A percentile compares a stretch with the other conserved stretches of the same genome.
phyloP scores from a whole-genome alignment of 495 filamentous ascomycete genomes.

The Pyronema omphalodes region DNA sequence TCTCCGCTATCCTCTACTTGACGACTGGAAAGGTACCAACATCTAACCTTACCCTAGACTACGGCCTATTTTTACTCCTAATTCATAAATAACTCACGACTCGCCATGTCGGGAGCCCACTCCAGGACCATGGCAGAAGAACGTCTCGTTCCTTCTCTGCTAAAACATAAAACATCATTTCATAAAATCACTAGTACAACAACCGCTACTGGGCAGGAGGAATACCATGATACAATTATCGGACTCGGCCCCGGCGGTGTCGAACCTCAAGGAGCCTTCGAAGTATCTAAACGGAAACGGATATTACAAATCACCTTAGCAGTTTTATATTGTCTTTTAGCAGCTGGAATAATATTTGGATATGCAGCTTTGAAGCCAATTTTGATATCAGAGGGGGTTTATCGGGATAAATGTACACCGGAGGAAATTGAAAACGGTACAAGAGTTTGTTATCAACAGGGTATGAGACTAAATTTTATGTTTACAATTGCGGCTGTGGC shows the following conservation, averaged over 20 bases:
- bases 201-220: neutral
- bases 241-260: slow-evolving; percentile 14
- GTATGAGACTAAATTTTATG: slow-evolving; percentile 79
- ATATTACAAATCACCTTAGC: slow-evolving; percentile 45
- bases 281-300: slow-evolving; percentile 45
- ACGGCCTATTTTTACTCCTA: too few relatives aligned
- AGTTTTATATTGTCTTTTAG: slow-evolving; percentile 64
- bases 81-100: too few relatives aligned
- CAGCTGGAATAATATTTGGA: slow-evolving; percentile 64
- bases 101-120: slow-evolving; percentile 6
- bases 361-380: slow-evolving; percentile 76
- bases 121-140: slow-evolving; percentile 20
- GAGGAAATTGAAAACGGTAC: slow-evolving; percentile 42
- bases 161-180: slow-evolving; percentile 14
- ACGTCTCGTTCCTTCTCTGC: slow-evolving; percentile 16
- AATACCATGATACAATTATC: slow-evolving; percentile 6
- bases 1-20: too few relatives aligned
- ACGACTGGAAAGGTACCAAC: too few relatives aligned
- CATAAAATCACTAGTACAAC: neutral
- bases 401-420: slow-evolving; percentile 41
- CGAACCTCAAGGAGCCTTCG: slow-evolving; percentile 46
- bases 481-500: slow-evolving; percentile 82
- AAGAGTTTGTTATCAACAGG: slow-evolving; percentile 51
- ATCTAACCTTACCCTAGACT: too few relatives aligned
- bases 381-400: slow-evolving; percentile 57